Base-by-base conservation (phyloP, 352 stramenopile species). In the Globisporangium middletonii region DNA sequence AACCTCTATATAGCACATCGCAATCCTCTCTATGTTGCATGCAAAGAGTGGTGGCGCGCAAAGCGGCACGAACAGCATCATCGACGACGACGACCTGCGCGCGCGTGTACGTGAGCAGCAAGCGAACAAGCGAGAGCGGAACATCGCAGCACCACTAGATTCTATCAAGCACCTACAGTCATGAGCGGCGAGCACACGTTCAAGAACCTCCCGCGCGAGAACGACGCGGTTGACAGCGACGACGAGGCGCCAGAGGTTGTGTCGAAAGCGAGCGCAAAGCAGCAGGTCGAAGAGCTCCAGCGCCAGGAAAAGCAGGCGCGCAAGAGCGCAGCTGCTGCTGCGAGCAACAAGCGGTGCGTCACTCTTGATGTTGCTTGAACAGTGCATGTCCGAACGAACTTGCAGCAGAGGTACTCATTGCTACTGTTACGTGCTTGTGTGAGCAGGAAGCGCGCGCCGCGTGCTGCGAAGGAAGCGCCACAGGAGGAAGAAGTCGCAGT, bases 221-320 rank as follows among this genome's bases (percentile, higher is more conserved):
- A 50, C n/a, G 67, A 72, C 51, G 68, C 79, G 45, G 50, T 23
- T 4, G 57, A 65, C 27, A 86, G 74, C 62, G 80, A 90, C 46
- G 82, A 91, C 57, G 83, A 90, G 62, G 80, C 83, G 28, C 83
- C 83, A 27, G 83, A 93, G 59, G 75, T 86, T 41, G 75, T 93
- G 57, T 84, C 77, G 53, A 93, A 89, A 66, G 69, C 75, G 53
- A 89, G 60, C 55, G 83, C 83, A 28, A 64, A 75, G 64, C 56
- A 87, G 60, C 65, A 85, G 63, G 79, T 64, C 52, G 64, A 76
- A 44, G 64, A 72, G 51, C 73, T 71, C 60, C 69, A 71, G 42
- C 77, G 65, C 18, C 69, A 83, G 30, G 77, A 91, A 54, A 52
- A 82, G 23, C 70, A 80, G 46, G 82, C 76, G 46, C 64, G 64